Evolutionary conservation across 495 filamentous ascomycete genomes (phyloP).

Genomic region (Xylaria sp.): DNA sequence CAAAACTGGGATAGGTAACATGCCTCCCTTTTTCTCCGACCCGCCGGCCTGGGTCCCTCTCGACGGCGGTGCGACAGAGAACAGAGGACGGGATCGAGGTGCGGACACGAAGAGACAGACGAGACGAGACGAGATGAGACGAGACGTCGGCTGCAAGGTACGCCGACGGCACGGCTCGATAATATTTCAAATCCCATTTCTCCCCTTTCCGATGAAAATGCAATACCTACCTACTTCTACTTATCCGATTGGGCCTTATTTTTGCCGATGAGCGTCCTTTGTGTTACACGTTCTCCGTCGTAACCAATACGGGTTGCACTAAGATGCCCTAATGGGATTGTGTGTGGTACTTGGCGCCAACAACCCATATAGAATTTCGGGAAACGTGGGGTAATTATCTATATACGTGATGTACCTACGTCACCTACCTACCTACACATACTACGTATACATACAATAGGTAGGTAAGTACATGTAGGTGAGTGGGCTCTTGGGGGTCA

Average conservation of each 20-base stretch:
- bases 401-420: background rate
- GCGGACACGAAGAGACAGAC: background rate
- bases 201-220: constrained; percentile 7
- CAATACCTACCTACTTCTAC: no score
- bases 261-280: background rate
- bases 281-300: constrained; percentile 4
- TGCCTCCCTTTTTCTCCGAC: background rate
- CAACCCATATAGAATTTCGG: background rate
- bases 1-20: background rate
- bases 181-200: background rate
- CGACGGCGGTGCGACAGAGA: background rate
- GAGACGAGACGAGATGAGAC: background rate
- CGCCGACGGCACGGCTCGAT: constrained; percentile 8
- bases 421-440: no score
- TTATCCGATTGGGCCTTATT: background rate
- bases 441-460: no score
- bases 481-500: no score
- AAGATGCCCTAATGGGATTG: background rate
- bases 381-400: constrained; percentile 15
- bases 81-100: background rate
- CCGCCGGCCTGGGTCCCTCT: constrained; percentile 9
- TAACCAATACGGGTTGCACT: background rate
- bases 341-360: background rate
- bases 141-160: constrained; percentile 18
- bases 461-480: no score